Conservation (phyloP, 2,329 filamentous ascomycete genomes). For the Aspergillus intermedius region DNA sequence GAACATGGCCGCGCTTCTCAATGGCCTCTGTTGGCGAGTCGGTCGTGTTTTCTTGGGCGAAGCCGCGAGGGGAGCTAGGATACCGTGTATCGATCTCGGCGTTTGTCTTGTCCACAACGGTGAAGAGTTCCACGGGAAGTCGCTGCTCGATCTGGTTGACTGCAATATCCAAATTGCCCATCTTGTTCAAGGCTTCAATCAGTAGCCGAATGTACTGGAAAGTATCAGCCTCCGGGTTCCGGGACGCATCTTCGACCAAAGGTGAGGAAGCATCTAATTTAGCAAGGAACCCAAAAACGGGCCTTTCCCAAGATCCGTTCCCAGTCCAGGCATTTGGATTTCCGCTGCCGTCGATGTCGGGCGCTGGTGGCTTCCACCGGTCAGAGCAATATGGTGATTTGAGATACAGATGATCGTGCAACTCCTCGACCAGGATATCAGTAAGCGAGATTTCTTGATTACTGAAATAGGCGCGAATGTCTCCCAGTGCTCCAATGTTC, state of each 20-base stretch:
- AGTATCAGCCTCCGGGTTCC: conserved; percentile 91
- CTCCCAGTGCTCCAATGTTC: conserved; percentile 78
- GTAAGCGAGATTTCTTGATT: conserved; percentile 90
- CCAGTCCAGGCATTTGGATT: conserved; percentile 20
- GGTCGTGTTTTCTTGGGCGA: conserved; percentile 40
- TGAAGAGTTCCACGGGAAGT: conserved; percentile 86
- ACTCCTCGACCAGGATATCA: conserved; percentile 92
- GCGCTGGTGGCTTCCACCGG: conserved; percentile 72
- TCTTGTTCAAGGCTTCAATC: conserved; percentile 82
- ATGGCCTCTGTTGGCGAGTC: conserved; percentile 64
- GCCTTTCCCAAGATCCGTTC: conserved; percentile 44
- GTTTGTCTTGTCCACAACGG: conserved; percentile 90
- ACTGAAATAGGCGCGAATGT: conserved; percentile 77
- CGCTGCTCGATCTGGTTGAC: conserved; percentile 88
- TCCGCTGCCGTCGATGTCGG: conserved; percentile 27
- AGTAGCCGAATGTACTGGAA: conserved; percentile 88
- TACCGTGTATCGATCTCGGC: conserved; percentile 89
- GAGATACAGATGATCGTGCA: conserved; percentile 94
- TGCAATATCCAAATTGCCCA: conserved; percentile 76
- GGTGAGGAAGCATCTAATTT: conserved; percentile 48
- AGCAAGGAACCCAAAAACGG: conserved; percentile 52
- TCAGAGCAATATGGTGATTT: conserved; percentile 98
- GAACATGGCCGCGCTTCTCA: conserved; percentile 71
- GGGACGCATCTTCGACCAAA: conserved; percentile 78
- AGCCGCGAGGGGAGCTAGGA: conserved; percentile 63